These are phyloP conservation scores for Hsuehochloa calcarea DNA, from an alignment of 176 grass and related monocot species.

Conservation along the genomic window DNA sequence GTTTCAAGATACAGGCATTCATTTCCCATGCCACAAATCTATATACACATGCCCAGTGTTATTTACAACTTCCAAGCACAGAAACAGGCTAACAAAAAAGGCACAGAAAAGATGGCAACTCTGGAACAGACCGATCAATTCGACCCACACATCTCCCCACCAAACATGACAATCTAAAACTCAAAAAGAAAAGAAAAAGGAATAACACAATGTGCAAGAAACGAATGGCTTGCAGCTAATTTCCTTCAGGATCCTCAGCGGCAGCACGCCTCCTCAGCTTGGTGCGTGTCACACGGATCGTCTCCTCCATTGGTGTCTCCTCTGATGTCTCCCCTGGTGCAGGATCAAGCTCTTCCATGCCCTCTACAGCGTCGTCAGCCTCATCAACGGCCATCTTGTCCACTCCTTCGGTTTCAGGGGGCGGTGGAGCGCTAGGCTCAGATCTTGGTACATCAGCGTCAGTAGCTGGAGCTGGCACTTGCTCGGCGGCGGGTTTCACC, in stretches of 20 bases:
- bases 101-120: neutral
- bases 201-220: conserved; percentile 29
- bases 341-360: conserved; percentile 36
- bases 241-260: conserved; percentile 35
- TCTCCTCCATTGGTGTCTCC: conserved; percentile 80
- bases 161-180: conserved; percentile 28
- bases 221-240: conserved; percentile 32
- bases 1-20: conserved; percentile 10
- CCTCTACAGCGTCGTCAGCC: conserved; percentile 6
- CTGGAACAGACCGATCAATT: conserved; percentile 20
- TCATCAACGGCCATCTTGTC: conserved; percentile 54
- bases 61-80: conserved; percentile 48
- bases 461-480: conserved; percentile 8
- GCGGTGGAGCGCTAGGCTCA: conserved; percentile 22
- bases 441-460: conserved; percentile 17
- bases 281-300: conserved; percentile 62
- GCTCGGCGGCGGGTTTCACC: neutral
- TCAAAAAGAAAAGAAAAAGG: conserved; percentile 22
- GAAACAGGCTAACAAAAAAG: neutral
- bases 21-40: conserved; percentile 31
- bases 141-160: conserved; percentile 28
- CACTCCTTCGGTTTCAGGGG: conserved; percentile 40
- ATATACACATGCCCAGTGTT: conserved; percentile 45
- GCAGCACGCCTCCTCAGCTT: conserved; percentile 77
- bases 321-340: conserved; percentile 10